Base-by-base conservation (phyloP, 805 yeast genomes). In the Ogataea ganodermae region DNA sequence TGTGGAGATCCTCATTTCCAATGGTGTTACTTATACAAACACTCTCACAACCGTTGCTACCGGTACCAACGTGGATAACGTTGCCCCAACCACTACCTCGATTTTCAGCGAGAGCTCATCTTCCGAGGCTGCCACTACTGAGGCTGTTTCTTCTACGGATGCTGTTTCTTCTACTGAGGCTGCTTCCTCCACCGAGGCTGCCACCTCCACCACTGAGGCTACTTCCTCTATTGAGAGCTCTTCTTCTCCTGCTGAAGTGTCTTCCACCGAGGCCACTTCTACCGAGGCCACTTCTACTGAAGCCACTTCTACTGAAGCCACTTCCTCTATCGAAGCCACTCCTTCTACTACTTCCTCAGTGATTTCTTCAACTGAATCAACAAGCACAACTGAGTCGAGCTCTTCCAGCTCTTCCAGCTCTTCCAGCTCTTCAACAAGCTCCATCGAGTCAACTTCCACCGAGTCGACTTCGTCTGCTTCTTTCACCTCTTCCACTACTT, bases 1-100 rank as follows among this genome's bases (percentile, higher is more conserved):
- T 16, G 83, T 79, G 31, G 75, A 78, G 52, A 63, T 79, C 14
- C 67, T 77, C 35, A 71, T 79, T 42, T 76, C 80, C 7, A 71
- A 76, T 57, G 81, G 79, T 40, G 76, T 67, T 33, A 75, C 80
- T 31, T 76, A 70, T 53, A 79, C 83, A 13, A 58, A 61, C 49
- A 80, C 84, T 21, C 60, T 70, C 45, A 66, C 72, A 9, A 61
- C 69, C 27, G 70, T 73, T 39, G 66, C 67, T 18, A 68, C 76
- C 14, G 62, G 56, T 20, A 53, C 50, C 6, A 53, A 44, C 10
- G 45, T 44, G 16, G 49, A 32, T 4, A 32, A 23, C 24, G 42
- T 52, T n/a, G 46, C 45, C 12, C 51, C 33, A 30, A 30, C 58
- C 20, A 51, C 59, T 9, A 50, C 56, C 17, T 57, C 61, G 7